Conservation (phyloP, 495 filamentous ascomycete genomes). For the Xylaria scruposa region DNA sequence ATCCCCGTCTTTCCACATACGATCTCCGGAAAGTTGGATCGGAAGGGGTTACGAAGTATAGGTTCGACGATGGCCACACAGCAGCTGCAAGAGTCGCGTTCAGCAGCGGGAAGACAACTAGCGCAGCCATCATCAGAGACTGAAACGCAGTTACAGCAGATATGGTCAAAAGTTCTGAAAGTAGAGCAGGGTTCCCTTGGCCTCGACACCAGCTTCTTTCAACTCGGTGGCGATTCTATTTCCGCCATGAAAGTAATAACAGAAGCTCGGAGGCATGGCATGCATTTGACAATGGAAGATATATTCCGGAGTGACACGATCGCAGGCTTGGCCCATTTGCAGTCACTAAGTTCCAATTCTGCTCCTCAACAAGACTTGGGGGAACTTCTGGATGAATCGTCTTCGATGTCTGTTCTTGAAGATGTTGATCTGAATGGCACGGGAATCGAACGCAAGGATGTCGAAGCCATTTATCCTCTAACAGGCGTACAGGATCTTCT, state of each 20-base stretch:
- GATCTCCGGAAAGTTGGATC: conserved; percentile 61
- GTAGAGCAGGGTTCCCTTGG: conserved; percentile 42
- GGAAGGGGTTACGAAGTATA: conserved; percentile 30
- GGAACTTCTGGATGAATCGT: not conserved
- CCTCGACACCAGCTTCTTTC: conserved; percentile 59
- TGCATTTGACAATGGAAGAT: conserved; percentile 25
- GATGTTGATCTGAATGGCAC: not conserved
- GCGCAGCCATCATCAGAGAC: conserved; percentile 6
- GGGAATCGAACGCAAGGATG: not conserved
- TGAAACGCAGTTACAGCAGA: conserved; percentile 22
- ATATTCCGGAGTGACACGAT: conserved; percentile 16
- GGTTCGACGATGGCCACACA: conserved; percentile 7
- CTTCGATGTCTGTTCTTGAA: not conserved
- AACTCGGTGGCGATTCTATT: conserved; percentile 13
- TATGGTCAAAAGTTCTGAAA: conserved; percentile 29
- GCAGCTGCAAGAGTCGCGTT: conserved; percentile 4
- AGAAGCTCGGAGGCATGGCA: conserved; percentile 39
- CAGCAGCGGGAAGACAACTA: not conserved
- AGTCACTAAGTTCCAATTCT: not conserved
- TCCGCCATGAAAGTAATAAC: conserved; percentile 65
- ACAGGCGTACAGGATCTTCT: conserved; percentile 16
- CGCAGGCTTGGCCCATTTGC: not conserved
- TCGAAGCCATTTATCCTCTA: conserved; percentile 13
- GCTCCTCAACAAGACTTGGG: too few species aligned
- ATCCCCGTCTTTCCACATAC: conserved; percentile 58